Conservation (phyloP, 768 basidiomycete species). For the Hericium coralloides region DNA sequence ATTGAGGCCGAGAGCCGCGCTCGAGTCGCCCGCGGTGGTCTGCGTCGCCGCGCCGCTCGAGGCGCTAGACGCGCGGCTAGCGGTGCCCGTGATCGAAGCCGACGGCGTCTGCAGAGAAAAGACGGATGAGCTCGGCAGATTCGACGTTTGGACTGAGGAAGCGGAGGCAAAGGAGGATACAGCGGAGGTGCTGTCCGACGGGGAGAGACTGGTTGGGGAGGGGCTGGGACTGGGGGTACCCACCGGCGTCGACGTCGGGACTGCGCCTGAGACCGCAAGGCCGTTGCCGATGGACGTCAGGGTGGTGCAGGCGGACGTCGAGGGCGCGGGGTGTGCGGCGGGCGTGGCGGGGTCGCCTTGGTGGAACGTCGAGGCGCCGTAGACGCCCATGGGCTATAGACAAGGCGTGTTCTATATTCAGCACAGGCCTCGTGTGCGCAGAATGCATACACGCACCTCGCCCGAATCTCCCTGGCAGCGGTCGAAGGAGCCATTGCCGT, state of each 20-base stretch:
- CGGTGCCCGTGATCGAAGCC: not conserved
- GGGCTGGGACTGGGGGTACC: not conserved
- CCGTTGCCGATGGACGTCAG: slow-evolving; percentile 44
- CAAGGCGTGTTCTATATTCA: not conserved
- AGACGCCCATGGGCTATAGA: slow-evolving; percentile 55
- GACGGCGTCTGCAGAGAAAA: not conserved
- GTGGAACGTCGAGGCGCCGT: slow-evolving; percentile 54
- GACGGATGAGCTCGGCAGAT: not conserved
- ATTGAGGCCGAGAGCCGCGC: not conserved
- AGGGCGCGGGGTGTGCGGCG: slow-evolving; percentile 42
- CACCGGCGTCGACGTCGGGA: not conserved
- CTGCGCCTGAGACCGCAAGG: slow-evolving; percentile 5
- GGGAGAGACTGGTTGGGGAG: no score
- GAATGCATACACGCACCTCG: slow-evolving; percentile 24
- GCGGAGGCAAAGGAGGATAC: not conserved
- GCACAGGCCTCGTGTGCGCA: not conserved
- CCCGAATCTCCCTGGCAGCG: slow-evolving; percentile 43
- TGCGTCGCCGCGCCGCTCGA: not conserved
- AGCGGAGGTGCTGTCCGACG: not conserved
- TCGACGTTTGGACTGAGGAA: not conserved
- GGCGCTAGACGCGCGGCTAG: not conserved
- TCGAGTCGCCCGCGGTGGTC: not conserved
- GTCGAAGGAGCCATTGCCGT: slow-evolving; percentile 31
- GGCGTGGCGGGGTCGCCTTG: slow-evolving; percentile 56
- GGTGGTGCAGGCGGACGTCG: slow-evolving; percentile 52